A percentile compares a stretch with the other conserved stretches of the same genome.
phyloP scores from a whole-genome alignment of 2,329 filamentous ascomycete species.

The Ascocoryne sarcoides region DNA sequence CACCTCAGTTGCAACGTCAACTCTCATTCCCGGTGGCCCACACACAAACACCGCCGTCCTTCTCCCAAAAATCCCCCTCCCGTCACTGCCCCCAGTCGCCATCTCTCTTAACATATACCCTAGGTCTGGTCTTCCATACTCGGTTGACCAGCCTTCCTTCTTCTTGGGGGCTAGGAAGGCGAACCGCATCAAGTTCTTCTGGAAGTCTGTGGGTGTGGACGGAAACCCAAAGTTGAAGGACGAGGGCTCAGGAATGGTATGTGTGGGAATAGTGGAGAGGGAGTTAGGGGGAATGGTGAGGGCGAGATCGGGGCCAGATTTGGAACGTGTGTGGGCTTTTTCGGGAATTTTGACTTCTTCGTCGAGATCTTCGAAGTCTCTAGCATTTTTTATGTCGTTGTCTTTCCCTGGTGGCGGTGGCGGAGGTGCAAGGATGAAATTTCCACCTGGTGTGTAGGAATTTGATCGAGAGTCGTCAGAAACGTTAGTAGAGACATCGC shows the following conservation, averaged over 20 bases:
- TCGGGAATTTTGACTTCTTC: no score
- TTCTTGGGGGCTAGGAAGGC: constrained; percentile 66
- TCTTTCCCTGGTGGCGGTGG: constrained; percentile 9
- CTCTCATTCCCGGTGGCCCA: constrained; percentile 77
- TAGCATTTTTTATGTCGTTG: neutral
- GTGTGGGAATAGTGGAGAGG: neutral
- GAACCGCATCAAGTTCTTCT: constrained; percentile 84
- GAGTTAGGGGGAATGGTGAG: no score
- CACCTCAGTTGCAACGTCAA: constrained; percentile 79
- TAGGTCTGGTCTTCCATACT: constrained; percentile 85
- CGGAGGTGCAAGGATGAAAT: constrained; percentile 11
- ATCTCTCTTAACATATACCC: constrained; percentile 79
- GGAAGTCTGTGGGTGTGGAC: constrained; percentile 75
- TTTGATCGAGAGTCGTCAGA: constrained; percentile 2
- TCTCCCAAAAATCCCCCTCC: constrained; percentile 63
- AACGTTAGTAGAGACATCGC: constrained; percentile 18
- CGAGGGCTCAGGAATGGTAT: neutral
- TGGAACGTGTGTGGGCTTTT: constrained; percentile 16
- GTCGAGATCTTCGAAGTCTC: neutral
- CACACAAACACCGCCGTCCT: constrained; percentile 89
- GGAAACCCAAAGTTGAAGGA: constrained; percentile 72
- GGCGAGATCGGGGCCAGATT: constrained; percentile 17
- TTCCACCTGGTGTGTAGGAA: constrained; percentile 4
- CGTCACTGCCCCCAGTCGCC: constrained; percentile 60
- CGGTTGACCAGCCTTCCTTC: constrained; percentile 78